Conservation (phyloP, 176 grass and related monocot species). For the Chrysopogon serrulatus region DNA sequence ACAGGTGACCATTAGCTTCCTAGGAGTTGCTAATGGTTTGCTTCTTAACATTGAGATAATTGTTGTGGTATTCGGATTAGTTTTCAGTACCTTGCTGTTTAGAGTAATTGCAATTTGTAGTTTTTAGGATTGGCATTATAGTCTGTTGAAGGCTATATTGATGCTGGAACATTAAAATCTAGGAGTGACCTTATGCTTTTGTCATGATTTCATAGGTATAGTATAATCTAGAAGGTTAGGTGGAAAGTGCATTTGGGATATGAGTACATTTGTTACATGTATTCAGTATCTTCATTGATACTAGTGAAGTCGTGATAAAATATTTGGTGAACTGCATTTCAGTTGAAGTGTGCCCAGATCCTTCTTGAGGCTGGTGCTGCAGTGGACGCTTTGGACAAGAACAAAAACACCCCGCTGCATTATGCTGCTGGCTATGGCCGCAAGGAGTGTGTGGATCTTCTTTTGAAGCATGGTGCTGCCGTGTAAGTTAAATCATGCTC, state of each 20-base stretch:
- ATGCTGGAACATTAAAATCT: neutral
- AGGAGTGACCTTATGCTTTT: neutral
- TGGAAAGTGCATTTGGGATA: neutral
- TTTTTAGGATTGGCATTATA: neutral
- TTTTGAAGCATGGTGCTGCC: slow-evolving; percentile 74
- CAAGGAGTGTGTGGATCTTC: slow-evolving; percentile 77
- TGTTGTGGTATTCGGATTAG: neutral
- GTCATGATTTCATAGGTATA: neutral
- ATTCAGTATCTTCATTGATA: neutral
- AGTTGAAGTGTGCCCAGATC: slow-evolving; percentile 71
- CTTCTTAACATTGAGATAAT: neutral
- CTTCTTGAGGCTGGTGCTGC: slow-evolving; percentile 66
- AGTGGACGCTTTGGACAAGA: slow-evolving; percentile 82
- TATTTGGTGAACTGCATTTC: neutral
- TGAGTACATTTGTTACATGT: neutral
- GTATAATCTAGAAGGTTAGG: neutral
- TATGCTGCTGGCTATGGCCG: slow-evolving; percentile 88
- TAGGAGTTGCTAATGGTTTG: neutral
- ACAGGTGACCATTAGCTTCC: neutral
- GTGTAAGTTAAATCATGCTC: slow-evolving; percentile 65
- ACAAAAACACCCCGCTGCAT: slow-evolving; percentile 89
- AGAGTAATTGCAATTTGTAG: neutral
- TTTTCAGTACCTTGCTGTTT: neutral
- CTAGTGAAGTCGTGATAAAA: too few species aligned
- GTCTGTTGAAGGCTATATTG: neutral